These are phyloP conservation scores for Vararia minispora DNA, from an alignment of 768 basidiomycete species.

Conservation along the genomic window DNA sequence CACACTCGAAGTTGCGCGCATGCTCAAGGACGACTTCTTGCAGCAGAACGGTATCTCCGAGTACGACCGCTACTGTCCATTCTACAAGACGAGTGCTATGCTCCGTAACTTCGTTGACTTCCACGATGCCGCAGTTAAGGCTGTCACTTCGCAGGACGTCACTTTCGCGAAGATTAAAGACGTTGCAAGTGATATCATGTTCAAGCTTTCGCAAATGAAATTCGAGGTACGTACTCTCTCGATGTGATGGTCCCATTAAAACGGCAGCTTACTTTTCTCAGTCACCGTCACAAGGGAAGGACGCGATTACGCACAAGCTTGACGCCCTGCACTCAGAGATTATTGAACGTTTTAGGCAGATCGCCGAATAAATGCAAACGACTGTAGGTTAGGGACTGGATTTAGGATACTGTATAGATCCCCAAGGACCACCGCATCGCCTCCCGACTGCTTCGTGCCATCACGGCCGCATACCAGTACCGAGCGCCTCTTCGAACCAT, in stretches of 20 bases:
- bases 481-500: too few species aligned
- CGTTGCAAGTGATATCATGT: slow-evolving; percentile 77
- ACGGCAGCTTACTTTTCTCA: slow-evolving; percentile 20
- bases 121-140: slow-evolving; percentile 82
- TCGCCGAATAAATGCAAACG: slow-evolving; percentile 52
- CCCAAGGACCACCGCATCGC: too few species aligned
- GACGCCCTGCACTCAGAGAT: slow-evolving; percentile 79
- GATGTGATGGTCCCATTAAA: background rate
- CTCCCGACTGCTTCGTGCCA: too few species aligned
- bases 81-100: slow-evolving; percentile 99
- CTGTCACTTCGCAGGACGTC: slow-evolving; percentile 72
- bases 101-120: slow-evolving; percentile 88
- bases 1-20: slow-evolving; percentile 90
- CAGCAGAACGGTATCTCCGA: slow-evolving; percentile 99
- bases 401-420: too few species aligned
- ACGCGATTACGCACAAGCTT: slow-evolving; percentile 69
- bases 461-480: too few species aligned
- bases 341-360: slow-evolving; percentile 82
- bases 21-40: slow-evolving; percentile 95
- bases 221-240: slow-evolving; percentile 61
- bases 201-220: slow-evolving; percentile 98
- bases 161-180: slow-evolving; percentile 87
- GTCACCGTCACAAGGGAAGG: slow-evolving; percentile 89
- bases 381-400: background rate
- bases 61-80: slow-evolving; percentile 94